Evolutionary conservation across 768 basidiomycete species (phyloP).

Genomic region (Lactifluus rugatus): DNA sequence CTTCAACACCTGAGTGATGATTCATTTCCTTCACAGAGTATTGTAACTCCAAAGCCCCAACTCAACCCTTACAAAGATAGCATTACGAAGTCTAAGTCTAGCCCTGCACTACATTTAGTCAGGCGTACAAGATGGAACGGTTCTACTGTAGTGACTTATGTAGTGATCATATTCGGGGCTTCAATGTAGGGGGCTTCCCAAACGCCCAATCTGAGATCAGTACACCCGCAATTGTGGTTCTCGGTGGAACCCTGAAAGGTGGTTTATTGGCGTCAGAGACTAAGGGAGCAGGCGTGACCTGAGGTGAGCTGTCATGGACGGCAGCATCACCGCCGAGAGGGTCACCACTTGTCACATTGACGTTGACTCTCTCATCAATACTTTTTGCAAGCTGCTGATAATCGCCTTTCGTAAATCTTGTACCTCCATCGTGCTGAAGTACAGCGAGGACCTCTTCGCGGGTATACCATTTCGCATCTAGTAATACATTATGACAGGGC

Average conservation of each 20-base stretch:
- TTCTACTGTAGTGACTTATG: background rate
- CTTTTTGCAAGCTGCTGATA: conserved; percentile 39
- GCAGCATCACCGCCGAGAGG: conserved; percentile 25
- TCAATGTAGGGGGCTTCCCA: conserved; percentile 32
- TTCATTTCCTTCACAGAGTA: background rate
- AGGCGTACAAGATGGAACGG: background rate
- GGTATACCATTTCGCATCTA: conserved; percentile 87
- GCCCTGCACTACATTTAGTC: background rate
- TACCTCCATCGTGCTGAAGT: conserved; percentile 46
- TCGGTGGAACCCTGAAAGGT: conserved; percentile 65
- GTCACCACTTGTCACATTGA: conserved; percentile 14
- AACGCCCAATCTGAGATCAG: conserved; percentile 76
- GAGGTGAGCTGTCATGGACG: conserved; percentile 21
- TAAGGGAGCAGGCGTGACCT: conserved; percentile 20
- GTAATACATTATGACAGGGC: background rate
- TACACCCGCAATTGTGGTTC: conserved; percentile 74
- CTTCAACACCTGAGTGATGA: too few relatives aligned
- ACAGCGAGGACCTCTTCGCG: conserved; percentile 60
- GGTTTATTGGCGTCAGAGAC: conserved; percentile 28
- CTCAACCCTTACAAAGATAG: background rate
- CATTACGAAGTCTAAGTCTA: background rate
- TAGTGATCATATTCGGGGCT: conserved; percentile 11
- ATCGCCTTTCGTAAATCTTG: conserved; percentile 38
- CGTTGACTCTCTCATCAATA: conserved; percentile 28
- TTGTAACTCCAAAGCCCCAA: background rate